Base-by-base conservation (phyloP, 768 basidiomycete genomes). In the Tephrocybe sp. region DNA sequence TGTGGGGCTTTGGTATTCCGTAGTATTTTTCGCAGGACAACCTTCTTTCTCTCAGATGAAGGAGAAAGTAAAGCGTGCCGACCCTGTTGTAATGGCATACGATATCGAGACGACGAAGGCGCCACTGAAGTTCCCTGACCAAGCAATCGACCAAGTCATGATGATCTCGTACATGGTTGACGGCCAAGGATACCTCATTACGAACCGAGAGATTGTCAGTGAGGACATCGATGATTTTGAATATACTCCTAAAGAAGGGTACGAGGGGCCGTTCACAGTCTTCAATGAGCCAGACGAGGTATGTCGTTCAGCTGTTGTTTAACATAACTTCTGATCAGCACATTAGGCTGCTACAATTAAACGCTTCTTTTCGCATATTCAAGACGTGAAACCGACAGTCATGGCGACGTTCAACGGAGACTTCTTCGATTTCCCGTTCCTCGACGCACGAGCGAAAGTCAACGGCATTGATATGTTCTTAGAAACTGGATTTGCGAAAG, bases 131-230 rank as follows among this genome's bases (percentile, higher is more conserved):
- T 98, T 98, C 63, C 95, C 97, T 1, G 97, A 98, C 71, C 88
- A 94, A 58, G 80, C 83, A 6, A 86, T 91, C 21, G 97, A 98
- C 72, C 94, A 97, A 64, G 93, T 99, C 60, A 99, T 99, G 95
- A 99, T 99, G 97, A 98, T 99, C 55, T 99, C 97, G 37, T 99
- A 98, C 69, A 98, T 99, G 94, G 75, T 99, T 15, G 97, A 99
- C 64, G 95, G 94, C 0, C 91, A 94, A 66, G 97, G 97, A 0
- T 99, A 89, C 63, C 80, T 99, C 53, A 97, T 99, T 67, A 97
- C 93, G 18, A 98, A 98, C 61, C 80, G 97, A 36, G 97, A 99
- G 57, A 97, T 98, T 43, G 92, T 98, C 50, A 85, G 88, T 53
- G 94, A 97, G 63, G 92, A 98, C 61, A 97, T 99, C 53, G 94